Evolutionary conservation across 257 asterid species (phyloP), one percentile per base, ranked within the genome.

Genomic region (Jacaranda copaia): DNA sequence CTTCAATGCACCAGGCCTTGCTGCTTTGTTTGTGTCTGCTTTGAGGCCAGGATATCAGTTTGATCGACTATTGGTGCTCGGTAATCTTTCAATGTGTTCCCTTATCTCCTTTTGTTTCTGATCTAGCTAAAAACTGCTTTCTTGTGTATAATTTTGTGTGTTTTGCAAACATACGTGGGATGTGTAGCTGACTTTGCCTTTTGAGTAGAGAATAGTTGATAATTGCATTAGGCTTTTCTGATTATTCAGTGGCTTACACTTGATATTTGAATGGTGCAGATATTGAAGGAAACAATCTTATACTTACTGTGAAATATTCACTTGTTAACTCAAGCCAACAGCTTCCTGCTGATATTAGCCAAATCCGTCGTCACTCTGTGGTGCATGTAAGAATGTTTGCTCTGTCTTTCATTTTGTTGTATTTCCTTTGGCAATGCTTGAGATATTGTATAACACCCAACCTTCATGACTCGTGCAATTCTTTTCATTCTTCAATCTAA

Each of bases 61-160:
- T 84, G 97, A 96, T 81, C 83, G 88, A 74, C 89, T 96, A 55
- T 88, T 96, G 90, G 92, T 96, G 85, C 96, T 96, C 69, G 99
- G 99, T 96, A 90, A 80, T 56, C 70, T 65, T 60, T 67, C 73
- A 19, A 20, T 57, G 43, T 18, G 3, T 64, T 60, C 65, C 66
- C 77, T 49, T 18, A 4, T 39, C 73, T 18, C 73, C 6, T 39
- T 75, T 72, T 20, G 8, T 14, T 57, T 63, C 58, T 51, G 18
- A 38, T 55, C 48, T 51, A 58, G 53, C 58, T 48, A 14, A 49
- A 63, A 62, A 72, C 68, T 58, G 35, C 65, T 74, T 70, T 35
- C 70, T 73, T 78, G 18, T 73, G 53, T 16, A 35, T 45, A 53
- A 59, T 18, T 4, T 10, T 62, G 13, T 15, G 25, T 25, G 32